Evolutionary conservation across 208 protist genomes (phyloP), one percentile per base, ranked within the genome.

Genomic region (Trypanosoma rangeli): DNA sequence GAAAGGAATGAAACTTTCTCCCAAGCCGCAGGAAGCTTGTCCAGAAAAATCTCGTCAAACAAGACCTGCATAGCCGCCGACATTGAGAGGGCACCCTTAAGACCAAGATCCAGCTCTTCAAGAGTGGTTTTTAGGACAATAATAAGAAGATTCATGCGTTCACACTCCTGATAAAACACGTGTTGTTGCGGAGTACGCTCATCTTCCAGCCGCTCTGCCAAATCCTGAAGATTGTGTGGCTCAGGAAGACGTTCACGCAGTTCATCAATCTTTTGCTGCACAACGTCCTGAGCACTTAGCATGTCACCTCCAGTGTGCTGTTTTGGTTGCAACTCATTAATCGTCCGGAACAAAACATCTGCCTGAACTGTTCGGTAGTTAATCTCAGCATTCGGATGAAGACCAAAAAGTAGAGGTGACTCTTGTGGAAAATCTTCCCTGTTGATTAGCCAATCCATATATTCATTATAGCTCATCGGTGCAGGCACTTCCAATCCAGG

Each of bases 311-410:
- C 93, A 42, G 69, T 67, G 46, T 95, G 87, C 68, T 97, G 92
- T 72, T 94, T 94, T 22, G 98, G 98, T 77, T 97, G 93, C 63
- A 99, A 78, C 70, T 99, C 95, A 63, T 98, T 96, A 61, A 99
- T 97, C 24, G 90, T 99, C 48, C 78, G 79, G 83, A 99, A 99
- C 15, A 99, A 82, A 0, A 95, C 90, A 58, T 99, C 95, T 0
- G 97, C 94, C 83, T 98, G 92, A 64, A 85, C 83, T 29, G 98
- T 99, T 57, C 98, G 89, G 78, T 99, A 99, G 72, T 97, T 98
- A 87, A 99, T 99, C 81, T 99, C 98, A 7, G 98, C 97, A 80
- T 99, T 99, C 29, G 98, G 96, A 81, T 99, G 98, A 49, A 99
- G 88, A 12, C 98, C 98, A 86, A 98, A 99, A 37, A 99, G 80